Evolutionary conservation across 495 filamentous ascomycete species (phyloP).

Genomic region (Penicillium subrubescens): DNA sequence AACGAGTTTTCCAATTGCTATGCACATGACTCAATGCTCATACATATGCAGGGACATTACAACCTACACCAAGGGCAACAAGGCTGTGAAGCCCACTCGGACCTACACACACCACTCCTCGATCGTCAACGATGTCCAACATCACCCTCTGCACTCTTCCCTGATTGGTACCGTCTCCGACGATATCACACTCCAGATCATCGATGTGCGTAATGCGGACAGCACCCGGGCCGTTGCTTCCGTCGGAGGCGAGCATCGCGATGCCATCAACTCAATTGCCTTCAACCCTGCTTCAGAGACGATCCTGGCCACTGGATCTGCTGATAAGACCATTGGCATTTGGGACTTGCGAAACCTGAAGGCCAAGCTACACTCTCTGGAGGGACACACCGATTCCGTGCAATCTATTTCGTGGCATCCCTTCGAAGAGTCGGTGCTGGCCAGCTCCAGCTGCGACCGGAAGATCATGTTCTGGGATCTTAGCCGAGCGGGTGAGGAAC

Average conservation of each 20-base stretch:
- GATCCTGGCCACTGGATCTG: slow-evolving; percentile 87
- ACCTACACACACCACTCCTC: slow-evolving; percentile 87
- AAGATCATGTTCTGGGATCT: slow-evolving; percentile 97
- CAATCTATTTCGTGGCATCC: slow-evolving; percentile 95
- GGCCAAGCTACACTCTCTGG: slow-evolving; percentile 79
- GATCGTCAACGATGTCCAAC: slow-evolving; percentile 94
- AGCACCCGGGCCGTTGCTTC: slow-evolving; percentile 63
- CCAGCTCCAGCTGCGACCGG: slow-evolving; percentile 88
- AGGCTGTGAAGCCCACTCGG: slow-evolving; percentile 64
- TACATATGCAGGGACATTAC: slow-evolving; percentile 70
- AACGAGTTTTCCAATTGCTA: neutral
- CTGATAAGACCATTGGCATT: slow-evolving; percentile 89
- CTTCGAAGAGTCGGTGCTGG: slow-evolving; percentile 80
- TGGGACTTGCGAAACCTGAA: slow-evolving; percentile 94
- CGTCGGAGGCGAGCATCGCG: slow-evolving; percentile 71
- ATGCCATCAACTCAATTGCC: slow-evolving; percentile 91
- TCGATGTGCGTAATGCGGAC: slow-evolving; percentile 74
- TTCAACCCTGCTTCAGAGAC: slow-evolving; percentile 90
- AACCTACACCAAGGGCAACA: slow-evolving; percentile 67
- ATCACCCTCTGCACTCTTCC: slow-evolving; percentile 78
- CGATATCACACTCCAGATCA: slow-evolving; percentile 87
- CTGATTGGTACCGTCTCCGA: slow-evolving; percentile 94
- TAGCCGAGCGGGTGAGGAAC: slow-evolving; percentile 87
- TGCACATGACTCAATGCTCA: neutral
- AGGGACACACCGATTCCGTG: slow-evolving; percentile 84